Evolutionary conservation across 2,329 filamentous ascomycete species (phyloP).

Genomic region (Byssoonygena ceratinophila): DNA sequence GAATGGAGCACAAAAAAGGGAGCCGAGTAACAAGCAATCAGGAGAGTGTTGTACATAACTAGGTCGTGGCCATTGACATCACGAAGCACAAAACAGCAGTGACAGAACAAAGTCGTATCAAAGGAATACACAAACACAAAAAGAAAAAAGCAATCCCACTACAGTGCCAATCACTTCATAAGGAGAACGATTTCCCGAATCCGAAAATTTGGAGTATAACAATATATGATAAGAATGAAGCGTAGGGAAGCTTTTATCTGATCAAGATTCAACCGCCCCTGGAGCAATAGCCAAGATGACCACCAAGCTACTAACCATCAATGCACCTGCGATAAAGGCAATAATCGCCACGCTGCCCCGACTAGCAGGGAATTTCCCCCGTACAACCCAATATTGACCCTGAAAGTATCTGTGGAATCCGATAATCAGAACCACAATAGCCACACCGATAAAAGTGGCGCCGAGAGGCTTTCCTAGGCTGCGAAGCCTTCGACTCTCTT

Average conservation of each 20-base stretch:
- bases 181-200: background rate
- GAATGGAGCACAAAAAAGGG: background rate
- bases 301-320: slow-evolving; percentile 51
- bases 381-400: slow-evolving; percentile 55
- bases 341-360: slow-evolving; percentile 53
- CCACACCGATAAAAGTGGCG: slow-evolving; percentile 53
- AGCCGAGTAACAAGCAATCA: background rate
- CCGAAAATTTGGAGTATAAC: background rate
- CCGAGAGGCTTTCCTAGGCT: slow-evolving; percentile 52
- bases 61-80: background rate
- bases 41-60: background rate
- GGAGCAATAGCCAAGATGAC: slow-evolving; percentile 50
- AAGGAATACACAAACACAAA: no score
- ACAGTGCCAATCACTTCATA: background rate
- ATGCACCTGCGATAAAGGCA: slow-evolving; percentile 42
- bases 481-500: slow-evolving; percentile 29
- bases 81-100: background rate
- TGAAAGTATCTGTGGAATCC: slow-evolving; percentile 59
- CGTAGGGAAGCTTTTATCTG: background rate
- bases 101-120: background rate
- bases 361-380: slow-evolving; percentile 55
- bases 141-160: no score
- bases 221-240: background rate
- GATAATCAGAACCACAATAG: slow-evolving; percentile 50
- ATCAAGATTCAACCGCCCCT: slow-evolving; percentile 16